Evolutionary conservation across 441 rosid species (phyloP).

Genomic region (Populus hybrid): DNA sequence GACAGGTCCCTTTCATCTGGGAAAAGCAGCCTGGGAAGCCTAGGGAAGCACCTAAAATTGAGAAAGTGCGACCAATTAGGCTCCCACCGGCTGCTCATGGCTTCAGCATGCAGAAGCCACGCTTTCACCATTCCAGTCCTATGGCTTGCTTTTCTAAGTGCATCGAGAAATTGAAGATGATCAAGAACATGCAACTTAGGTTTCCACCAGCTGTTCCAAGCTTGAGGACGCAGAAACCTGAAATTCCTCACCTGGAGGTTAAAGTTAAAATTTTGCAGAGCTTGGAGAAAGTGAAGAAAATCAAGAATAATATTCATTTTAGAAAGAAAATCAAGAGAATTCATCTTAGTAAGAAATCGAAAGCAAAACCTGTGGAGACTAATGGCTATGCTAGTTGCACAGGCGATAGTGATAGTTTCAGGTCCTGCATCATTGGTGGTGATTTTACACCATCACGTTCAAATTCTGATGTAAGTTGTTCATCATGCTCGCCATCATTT

Average conservation of each 20-base stretch:
- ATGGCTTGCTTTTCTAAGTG: background rate
- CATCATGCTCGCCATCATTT: background rate
- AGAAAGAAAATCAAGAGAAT: background rate
- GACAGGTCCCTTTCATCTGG: constrained; percentile 31
- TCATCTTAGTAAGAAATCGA: background rate
- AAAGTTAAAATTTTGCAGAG: background rate
- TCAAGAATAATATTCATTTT: background rate
- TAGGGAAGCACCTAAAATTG: background rate
- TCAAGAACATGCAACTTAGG: background rate
- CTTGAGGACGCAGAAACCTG: background rate
- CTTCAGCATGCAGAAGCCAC: background rate
- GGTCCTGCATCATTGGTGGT: background rate
- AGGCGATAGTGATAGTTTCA: background rate
- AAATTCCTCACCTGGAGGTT: background rate
- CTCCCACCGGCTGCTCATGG: background rate
- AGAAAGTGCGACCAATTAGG: background rate
- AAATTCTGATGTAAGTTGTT: background rate
- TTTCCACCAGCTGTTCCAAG: background rate
- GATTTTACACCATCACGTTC: background rate
- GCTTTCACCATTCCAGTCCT: background rate
- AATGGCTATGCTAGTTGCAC: background rate
- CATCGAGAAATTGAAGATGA: background rate
- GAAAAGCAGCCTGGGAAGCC: constrained; percentile 35
- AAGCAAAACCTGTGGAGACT: background rate
- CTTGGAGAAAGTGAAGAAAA: background rate